Conservation (phyloP, 345 rosid species). For the Rhodamnia argentea region DNA sequence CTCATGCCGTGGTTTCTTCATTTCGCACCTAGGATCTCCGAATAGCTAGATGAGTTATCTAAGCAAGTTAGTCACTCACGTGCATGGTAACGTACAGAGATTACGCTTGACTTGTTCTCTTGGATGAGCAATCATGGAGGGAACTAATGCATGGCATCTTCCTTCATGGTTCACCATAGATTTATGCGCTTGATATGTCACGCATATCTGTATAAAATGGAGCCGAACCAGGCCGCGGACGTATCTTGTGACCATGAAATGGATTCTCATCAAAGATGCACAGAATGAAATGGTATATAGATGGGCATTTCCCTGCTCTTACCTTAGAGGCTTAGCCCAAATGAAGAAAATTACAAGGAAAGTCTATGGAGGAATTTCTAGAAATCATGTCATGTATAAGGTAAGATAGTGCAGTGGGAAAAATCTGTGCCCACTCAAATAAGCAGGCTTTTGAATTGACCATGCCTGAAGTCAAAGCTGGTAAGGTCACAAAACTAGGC, state of each 20-base stretch:
- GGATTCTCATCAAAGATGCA: background rate
- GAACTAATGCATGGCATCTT: background rate
- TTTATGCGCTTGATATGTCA: background rate
- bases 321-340: background rate
- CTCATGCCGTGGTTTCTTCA: background rate
- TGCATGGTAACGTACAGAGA: background rate
- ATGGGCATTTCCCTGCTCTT: background rate
- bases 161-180: background rate
- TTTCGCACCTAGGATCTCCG: background rate
- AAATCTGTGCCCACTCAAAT: background rate
- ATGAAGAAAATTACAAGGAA: background rate
- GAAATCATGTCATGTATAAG: background rate
- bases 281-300: background rate
- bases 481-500: background rate
- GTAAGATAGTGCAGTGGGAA: background rate
- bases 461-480: background rate
- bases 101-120: background rate
- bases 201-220: background rate
- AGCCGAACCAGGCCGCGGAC: accelerated
- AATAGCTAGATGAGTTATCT: background rate
- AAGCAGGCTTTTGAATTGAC: background rate
- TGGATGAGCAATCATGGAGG: background rate
- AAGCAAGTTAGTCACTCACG: background rate
- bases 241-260: background rate
- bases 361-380: background rate